Evolutionary conservation across 2,329 filamentous ascomycete species (phyloP).

Genomic region (Diaporthe aspalathi): DNA sequence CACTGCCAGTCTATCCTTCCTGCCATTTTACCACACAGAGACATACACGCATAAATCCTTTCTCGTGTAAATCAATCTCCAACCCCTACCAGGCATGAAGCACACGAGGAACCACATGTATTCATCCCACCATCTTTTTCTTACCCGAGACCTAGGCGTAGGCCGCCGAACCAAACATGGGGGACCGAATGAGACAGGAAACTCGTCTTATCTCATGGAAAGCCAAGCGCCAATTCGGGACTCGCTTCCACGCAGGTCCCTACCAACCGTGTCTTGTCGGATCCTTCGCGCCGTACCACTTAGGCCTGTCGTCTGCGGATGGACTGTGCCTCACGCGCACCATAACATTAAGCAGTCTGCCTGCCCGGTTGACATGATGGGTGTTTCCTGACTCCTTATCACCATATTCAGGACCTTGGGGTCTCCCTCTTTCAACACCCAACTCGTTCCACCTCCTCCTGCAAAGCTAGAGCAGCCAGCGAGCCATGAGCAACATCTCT

Average conservation of each 20-base stretch:
- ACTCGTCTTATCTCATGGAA: background rate
- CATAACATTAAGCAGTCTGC: background rate
- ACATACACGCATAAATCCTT: background rate
- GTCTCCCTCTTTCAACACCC: background rate
- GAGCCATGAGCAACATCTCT: slow-evolving; percentile 30
- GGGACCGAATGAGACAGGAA: background rate
- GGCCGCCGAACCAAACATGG: background rate
- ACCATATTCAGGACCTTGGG: background rate
- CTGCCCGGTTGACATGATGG: background rate
- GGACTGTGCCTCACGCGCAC: background rate
- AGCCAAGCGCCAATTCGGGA: background rate
- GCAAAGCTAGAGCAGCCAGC: background rate
- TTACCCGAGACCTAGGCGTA: background rate
- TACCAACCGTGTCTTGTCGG: background rate
- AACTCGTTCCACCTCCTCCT: background rate
- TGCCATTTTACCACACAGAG: background rate
- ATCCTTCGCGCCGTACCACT: slow-evolving; percentile 1
- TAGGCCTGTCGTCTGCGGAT: background rate
- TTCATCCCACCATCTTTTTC: background rate
- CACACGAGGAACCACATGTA: background rate
- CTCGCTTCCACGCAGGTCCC: background rate
- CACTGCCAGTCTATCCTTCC: background rate
- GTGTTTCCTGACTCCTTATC: background rate
- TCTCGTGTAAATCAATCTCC: background rate
- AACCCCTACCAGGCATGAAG: background rate